These are phyloP conservation scores for Lathyrus tuberosus DNA, from an alignment of 306 rosid species.

Conservation along the genomic window DNA sequence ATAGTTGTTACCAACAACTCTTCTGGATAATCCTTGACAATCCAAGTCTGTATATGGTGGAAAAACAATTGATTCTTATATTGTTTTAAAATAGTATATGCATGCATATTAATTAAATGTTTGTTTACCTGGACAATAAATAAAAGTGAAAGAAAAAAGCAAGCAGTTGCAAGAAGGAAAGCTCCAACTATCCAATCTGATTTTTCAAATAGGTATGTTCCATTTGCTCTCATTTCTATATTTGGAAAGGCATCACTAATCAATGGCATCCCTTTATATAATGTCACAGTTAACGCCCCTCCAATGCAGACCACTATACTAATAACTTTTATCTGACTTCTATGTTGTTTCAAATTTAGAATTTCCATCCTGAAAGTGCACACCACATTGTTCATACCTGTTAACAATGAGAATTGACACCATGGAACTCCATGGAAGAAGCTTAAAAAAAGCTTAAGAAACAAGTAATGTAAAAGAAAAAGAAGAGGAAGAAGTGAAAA, in stretches of 20 bases:
- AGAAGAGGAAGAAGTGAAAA: too few species aligned
- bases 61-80: too few species aligned
- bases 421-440: too few species aligned
- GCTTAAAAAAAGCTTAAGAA: too few species aligned
- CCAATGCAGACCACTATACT: constrained; percentile 50
- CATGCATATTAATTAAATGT: too few species aligned
- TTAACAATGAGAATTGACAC: too few species aligned
- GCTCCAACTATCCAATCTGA: constrained; percentile 54
- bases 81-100: too few species aligned
- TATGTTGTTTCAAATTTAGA: constrained; percentile 41
- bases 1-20: constrained; percentile 44
- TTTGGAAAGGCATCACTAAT: background rate
- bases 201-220: background rate
- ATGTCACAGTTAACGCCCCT: constrained; percentile 54
- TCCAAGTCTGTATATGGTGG: constrained; percentile 43
- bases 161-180: constrained; percentile 40
- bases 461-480: too few species aligned
- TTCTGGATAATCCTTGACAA: constrained; percentile 47
- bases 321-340: constrained; percentile 48
- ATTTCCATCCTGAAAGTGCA: constrained; percentile 58
- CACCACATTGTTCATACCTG: too few species aligned
- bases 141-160: constrained; percentile 39
- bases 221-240: background rate
- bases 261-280: constrained; percentile 52
- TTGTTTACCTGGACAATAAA: constrained; percentile 50